Conservation (phyloP, 202 grass and related monocot species). For the Carex sylvatica region DNA sequence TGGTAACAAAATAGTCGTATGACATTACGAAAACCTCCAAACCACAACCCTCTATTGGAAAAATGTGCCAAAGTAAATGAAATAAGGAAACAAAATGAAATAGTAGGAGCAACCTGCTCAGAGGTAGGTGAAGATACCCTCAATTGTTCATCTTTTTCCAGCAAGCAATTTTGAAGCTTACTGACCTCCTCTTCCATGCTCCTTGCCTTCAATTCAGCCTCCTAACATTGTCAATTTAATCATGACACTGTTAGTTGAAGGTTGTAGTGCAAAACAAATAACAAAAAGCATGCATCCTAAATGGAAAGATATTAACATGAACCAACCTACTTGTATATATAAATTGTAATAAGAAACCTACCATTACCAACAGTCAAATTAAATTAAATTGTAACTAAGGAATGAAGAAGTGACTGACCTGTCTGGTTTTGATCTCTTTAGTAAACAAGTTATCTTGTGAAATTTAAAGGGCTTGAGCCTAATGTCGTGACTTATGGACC, state of each 20-base stretch:
- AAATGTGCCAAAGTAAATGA: background rate
- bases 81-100: background rate
- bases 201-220: conserved; percentile 54
- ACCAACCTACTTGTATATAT: no score
- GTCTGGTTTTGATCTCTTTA: conserved; percentile 47
- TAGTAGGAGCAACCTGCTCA: conserved; percentile 41
- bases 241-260: no score
- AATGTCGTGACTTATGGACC: no score
- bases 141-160: conserved; percentile 59
- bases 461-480: no score
- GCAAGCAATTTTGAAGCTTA: conserved; percentile 62
- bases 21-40: background rate
- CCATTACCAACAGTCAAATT: no score
- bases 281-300: no score
- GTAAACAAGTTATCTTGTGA: conserved; percentile 58
- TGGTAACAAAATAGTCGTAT: background rate
- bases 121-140: conserved; percentile 30
- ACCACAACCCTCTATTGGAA: background rate
- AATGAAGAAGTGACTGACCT: conserved; percentile 29
- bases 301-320: no score
- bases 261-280: no score
- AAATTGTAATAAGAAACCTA: no score
- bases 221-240: background rate
- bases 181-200: conserved; percentile 72
- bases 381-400: no score